phyloP scores from a whole-genome alignment of 768 basidiomycete species.

The Gelatoporia subvermispora region DNA sequence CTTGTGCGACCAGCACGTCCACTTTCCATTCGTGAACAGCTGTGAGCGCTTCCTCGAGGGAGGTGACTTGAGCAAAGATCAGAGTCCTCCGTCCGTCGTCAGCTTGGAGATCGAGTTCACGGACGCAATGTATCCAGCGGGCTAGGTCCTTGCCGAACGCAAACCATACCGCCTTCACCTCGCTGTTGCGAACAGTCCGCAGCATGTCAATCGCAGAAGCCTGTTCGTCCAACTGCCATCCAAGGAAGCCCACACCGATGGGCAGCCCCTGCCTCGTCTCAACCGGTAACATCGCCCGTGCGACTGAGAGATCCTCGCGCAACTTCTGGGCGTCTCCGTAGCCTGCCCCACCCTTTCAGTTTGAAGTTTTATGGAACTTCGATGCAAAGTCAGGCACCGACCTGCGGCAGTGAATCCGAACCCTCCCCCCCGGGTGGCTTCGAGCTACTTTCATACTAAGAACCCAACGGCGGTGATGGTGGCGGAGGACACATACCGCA shows the following conservation, averaged over 20 bases:
- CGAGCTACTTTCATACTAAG: conserved; percentile 26
- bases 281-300: conserved; percentile 32
- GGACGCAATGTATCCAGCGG: conserved; percentile 59
- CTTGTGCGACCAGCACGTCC: conserved; percentile 78
- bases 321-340: conserved; percentile 43
- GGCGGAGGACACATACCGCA: conserved; percentile 11
- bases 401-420: conserved; percentile 74
- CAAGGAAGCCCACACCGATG: conserved; percentile 70
- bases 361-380: conserved; percentile 3
- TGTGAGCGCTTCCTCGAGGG: conserved; percentile 49
- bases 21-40: conserved; percentile 61
- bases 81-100: conserved; percentile 39
- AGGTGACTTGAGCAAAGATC: conserved; percentile 61
- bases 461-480: neutral
- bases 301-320: conserved; percentile 46
- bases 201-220: conserved; percentile 39
- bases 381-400: conserved; percentile 17
- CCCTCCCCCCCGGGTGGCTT: conserved; percentile 63
- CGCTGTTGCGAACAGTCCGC: conserved; percentile 44
- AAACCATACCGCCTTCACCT: conserved; percentile 68
- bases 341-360: conserved; percentile 29
- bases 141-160: conserved; percentile 58
- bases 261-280: conserved; percentile 30
- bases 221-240: conserved; percentile 63
- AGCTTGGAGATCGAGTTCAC: conserved; percentile 42